Conservation (phyloP, 441 rosid genomes). For the Metrosideros polymorpha region DNA sequence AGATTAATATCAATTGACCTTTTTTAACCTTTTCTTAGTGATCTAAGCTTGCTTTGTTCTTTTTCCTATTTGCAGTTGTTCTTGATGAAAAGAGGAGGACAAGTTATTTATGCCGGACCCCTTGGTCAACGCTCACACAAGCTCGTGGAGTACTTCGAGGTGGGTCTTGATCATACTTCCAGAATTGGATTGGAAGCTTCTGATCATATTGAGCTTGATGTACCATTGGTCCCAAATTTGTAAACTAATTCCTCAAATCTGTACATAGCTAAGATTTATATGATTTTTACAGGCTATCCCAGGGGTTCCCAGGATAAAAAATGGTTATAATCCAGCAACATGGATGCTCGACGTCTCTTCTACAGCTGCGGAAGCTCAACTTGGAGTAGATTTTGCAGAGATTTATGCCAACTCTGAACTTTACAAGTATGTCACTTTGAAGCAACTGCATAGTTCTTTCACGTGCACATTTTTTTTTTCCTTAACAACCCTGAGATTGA, state of each 20-base stretch:
- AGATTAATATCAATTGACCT: neutral
- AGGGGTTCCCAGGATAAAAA: neutral
- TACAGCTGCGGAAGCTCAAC: neutral
- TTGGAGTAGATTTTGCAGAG: neutral
- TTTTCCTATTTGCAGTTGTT: neutral
- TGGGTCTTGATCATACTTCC: neutral
- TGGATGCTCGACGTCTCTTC: neutral
- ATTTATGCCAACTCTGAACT: neutral
- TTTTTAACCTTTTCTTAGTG: neutral
- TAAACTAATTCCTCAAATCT: neutral
- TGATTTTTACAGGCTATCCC: neutral
- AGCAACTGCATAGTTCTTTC: neutral
- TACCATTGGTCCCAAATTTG: neutral
- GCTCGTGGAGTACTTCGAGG: neutral
- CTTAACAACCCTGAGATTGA: neutral
- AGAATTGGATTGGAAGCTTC: neutral
- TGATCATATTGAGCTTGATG: neutral
- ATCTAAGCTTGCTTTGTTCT: neutral
- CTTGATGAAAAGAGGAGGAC: neutral
- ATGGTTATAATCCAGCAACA: neutral
- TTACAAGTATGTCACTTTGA: neutral
- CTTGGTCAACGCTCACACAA: neutral
- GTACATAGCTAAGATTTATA: neutral
- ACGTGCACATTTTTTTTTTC: neutral
- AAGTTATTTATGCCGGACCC: neutral